A percentile compares a stretch with the other conserved stretches of the same genome.
Conservation (phyloP, 2,329 filamentous ascomycete species). For the Westerdykella aurantiaca region DNA sequence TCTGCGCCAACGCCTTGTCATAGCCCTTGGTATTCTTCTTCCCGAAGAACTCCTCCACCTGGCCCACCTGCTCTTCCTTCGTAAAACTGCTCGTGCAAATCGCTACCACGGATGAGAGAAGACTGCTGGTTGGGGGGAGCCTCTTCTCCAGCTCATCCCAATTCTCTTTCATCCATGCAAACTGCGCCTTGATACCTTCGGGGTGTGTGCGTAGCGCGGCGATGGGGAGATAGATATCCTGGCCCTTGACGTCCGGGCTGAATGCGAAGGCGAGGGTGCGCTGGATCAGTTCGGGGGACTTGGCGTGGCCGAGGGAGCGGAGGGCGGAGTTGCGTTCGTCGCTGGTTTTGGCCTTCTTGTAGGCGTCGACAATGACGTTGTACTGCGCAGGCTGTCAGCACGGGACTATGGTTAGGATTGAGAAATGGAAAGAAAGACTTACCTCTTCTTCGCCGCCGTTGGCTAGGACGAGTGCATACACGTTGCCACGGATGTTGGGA, state of each 20-base stretch:
- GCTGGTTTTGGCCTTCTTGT: slow-evolving; percentile 66
- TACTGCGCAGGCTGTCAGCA: slow-evolving; percentile 49
- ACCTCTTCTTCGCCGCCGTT: slow-evolving; percentile 80
- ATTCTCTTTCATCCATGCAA: slow-evolving; percentile 76
- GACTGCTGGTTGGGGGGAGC: slow-evolving; percentile 77
- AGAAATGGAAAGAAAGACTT: slow-evolving; percentile 19
- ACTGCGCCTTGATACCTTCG: slow-evolving; percentile 74
- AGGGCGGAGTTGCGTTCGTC: slow-evolving; percentile 92
- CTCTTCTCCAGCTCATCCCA: slow-evolving; percentile 80
- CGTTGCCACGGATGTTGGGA: slow-evolving; percentile 81
- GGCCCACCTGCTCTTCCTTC: slow-evolving; percentile 65
- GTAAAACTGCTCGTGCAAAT: slow-evolving; percentile 80
- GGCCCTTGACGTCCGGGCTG: slow-evolving; percentile 79
- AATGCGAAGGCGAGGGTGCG: slow-evolving; percentile 70
- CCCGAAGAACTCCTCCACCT: slow-evolving; percentile 75
- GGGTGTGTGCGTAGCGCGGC: slow-evolving; percentile 70
- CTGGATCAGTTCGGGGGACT: slow-evolving; percentile 72
- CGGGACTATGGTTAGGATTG: slow-evolving; percentile 1
- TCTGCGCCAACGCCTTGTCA: slow-evolving; percentile 84
- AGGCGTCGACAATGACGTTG: slow-evolving; percentile 68
- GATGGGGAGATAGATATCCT: slow-evolving; percentile 88
- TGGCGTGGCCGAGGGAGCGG: slow-evolving; percentile 72
- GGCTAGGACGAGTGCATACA: slow-evolving; percentile 78
- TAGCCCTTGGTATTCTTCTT: slow-evolving; percentile 81
- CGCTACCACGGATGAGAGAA: slow-evolving; percentile 77